These are phyloP conservation scores for Fusarium nisikadoi DNA, from an alignment of 2,329 filamentous ascomycete species.

Conservation along the genomic window DNA sequence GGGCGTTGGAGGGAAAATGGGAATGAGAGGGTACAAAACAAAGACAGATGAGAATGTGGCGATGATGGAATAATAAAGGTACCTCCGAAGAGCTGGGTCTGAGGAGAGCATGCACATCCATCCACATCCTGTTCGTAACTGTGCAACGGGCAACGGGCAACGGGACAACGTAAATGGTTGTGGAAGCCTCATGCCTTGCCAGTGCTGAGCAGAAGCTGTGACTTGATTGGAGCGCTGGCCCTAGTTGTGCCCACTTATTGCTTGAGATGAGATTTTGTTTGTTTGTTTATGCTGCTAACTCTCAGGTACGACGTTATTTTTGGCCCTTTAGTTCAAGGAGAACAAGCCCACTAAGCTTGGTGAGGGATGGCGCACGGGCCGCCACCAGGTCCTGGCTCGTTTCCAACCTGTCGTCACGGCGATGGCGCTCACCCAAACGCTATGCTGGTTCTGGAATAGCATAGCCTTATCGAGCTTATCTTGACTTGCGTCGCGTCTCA, in stretches of 20 bases:
- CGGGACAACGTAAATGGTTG: constrained; percentile 38
- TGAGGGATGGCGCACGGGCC: constrained; percentile 44
- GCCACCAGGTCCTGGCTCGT: constrained; percentile 15
- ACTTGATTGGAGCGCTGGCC: constrained; percentile 30
- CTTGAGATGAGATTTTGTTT: constrained; percentile 48
- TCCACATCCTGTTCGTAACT: constrained; percentile 34
- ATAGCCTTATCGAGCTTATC: constrained; percentile 15
- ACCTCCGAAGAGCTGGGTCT: constrained; percentile 26
- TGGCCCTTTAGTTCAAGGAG: constrained; percentile 39
- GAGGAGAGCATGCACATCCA: constrained; percentile 10
- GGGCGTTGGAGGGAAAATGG: constrained; percentile 1
- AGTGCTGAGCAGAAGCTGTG: constrained; percentile 27
- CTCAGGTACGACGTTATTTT: constrained; percentile 41
- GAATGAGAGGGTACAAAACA: constrained; percentile 7
- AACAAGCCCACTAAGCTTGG: constrained; percentile 17
- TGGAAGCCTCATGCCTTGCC: constrained; percentile 30
- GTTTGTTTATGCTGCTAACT: constrained; percentile 48
- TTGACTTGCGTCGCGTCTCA: constrained; percentile 40
- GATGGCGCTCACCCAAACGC: constrained; percentile 42
- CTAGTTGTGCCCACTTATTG: constrained; percentile 28
- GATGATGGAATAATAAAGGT: constrained; percentile 40
- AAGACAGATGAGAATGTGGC: constrained; percentile 19
- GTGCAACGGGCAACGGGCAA: constrained; percentile 47
- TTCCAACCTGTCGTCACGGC: constrained; percentile 47
- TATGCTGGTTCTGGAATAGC: neutral